A percentile compares a stretch with the other conserved stretches of the same genome.
phyloP scores from a whole-genome alignment of 2,329 filamentous ascomycete species.

The Cytospora schulzeri region DNA sequence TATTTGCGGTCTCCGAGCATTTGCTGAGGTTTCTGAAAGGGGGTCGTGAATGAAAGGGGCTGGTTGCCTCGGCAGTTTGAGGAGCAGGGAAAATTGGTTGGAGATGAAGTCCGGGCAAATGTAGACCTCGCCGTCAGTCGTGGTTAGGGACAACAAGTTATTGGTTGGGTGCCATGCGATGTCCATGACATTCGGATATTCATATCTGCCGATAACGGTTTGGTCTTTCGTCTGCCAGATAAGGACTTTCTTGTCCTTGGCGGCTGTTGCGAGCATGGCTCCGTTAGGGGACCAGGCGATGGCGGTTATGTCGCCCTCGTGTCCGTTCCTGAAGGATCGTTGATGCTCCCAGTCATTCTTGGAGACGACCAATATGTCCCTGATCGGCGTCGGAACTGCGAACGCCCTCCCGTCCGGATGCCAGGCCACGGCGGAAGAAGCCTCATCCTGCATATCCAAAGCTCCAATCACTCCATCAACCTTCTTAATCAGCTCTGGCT shows the following conservation, averaged over 20 bases:
- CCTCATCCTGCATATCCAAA: constrained; percentile 75
- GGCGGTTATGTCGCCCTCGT: constrained; percentile 82
- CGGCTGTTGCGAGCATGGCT: constrained; percentile 75
- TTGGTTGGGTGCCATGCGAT: constrained; percentile 88
- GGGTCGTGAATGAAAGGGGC: constrained; percentile 87
- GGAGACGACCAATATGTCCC: constrained; percentile 86
- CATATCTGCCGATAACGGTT: constrained; percentile 73
- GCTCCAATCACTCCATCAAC: constrained; percentile 83
- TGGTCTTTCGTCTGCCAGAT: constrained; percentile 93
- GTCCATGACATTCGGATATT: constrained; percentile 82
- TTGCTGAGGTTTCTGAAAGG: constrained; percentile 67
- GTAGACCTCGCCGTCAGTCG: constrained; percentile 88
- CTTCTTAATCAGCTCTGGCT: constrained; percentile 76
- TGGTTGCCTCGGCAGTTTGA: constrained; percentile 66
- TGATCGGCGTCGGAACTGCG: constrained; percentile 77
- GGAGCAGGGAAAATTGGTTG: constrained; percentile 56
- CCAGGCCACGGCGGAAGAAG: constrained; percentile 77
- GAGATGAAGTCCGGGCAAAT: constrained; percentile 76
- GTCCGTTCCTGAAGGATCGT: constrained; percentile 74
- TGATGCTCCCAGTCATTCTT: constrained; percentile 88
- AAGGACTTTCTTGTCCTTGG: constrained; percentile 67
- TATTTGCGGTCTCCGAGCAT: constrained; percentile 57
- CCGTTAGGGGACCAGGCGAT: constrained; percentile 95
- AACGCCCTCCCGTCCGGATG: constrained; percentile 94
- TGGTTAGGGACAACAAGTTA: constrained; percentile 90